phyloP scores from a whole-genome alignment of 257 asterid genomes.

The Primulina eburnea region DNA sequence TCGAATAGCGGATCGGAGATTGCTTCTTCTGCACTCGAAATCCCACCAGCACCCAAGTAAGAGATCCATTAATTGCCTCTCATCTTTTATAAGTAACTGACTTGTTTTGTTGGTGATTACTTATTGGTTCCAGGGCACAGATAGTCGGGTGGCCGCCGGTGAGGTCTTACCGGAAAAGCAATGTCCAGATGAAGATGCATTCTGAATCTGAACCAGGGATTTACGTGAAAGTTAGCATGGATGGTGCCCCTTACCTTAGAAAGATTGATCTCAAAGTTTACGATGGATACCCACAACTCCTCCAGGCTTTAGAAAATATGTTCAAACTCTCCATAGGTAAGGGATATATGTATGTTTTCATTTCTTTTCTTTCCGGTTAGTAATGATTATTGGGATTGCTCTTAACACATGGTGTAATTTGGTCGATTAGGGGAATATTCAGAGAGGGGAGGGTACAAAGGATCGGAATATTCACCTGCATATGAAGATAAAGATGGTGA shows the following conservation, averaged over 20 bases:
- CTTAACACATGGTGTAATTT: neutral
- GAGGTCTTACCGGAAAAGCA: conserved; percentile 54
- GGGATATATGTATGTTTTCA: neutral
- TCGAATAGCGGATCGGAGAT: conserved; percentile 31
- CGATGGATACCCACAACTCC: conserved; percentile 51
- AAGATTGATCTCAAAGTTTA: conserved; percentile 70
- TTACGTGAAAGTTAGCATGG: conserved; percentile 86
- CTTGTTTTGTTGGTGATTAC: neutral
- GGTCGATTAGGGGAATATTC: conserved; percentile 56
- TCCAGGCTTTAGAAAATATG: conserved; percentile 65
- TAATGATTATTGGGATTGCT: neutral
- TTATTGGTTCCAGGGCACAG: conserved; percentile 39
- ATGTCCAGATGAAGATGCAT: conserved; percentile 28
- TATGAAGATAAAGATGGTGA: conserved; percentile 95
- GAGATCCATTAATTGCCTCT: neutral
- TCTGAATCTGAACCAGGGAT: conserved; percentile 41
- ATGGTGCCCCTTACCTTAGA: conserved; percentile 82
- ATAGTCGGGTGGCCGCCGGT: conserved; percentile 75
- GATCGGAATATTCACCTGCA: conserved; percentile 88
- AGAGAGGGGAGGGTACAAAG: conserved; percentile 84
- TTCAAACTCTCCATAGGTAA: conserved; percentile 75
- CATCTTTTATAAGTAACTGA: too few species aligned
- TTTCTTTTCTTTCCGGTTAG: neutral
- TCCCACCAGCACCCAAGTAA: conserved; percentile 56
- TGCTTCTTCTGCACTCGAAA: conserved; percentile 25